Base-by-base conservation (phyloP, 768 basidiomycete species). In the Phlebiopsis gigantea region DNA sequence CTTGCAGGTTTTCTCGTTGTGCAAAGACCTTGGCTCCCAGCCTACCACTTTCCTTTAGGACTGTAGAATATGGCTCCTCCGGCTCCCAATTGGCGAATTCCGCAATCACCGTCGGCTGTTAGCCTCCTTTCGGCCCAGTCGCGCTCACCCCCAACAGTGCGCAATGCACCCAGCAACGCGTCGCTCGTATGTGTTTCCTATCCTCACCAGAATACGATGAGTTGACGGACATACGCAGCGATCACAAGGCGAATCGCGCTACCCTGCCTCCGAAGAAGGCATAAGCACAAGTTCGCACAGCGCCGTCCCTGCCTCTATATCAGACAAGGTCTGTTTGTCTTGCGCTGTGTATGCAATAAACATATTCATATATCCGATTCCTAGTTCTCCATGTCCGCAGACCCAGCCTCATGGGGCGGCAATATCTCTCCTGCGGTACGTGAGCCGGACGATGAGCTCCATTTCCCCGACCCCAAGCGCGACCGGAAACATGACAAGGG, bases 361-460 rank as follows among this genome's bases (percentile, higher is more conserved):
- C 42, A 12, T 19, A 25, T 24, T 53, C 1, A 14, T 14, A 31
- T 25, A 44, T 42, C 5, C 12, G 25, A 12, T 25, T 14, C 4
- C 12, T 28, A 88, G 87, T 87, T 80, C 64, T 78, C 83, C 17
- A 72, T 89, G 22, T 73, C 82, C 2, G 75, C 83, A 7, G 87
- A 90, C 62, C 85, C 85, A 19, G 75, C 80, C 17, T 69, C 73
- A 12, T 90, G 88, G 87, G 84, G 85, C 19, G 78, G 79, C 22
- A 78, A 80, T 63, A 63, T 87, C 39, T 81, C 77, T 19, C 73
- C 76, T 4, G 78, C 82, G 65, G 59, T 75, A 34, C 72, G 78
- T 22, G 88, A 91, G 61, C 67, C 81, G 5, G 88, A 90, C 66
- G 89, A 91, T 66, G 80, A 80, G 47, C 72, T 91, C n/a, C 88